Conservation (phyloP, 2,329 filamentous ascomycete species). For the Aspergillus candidus region DNA sequence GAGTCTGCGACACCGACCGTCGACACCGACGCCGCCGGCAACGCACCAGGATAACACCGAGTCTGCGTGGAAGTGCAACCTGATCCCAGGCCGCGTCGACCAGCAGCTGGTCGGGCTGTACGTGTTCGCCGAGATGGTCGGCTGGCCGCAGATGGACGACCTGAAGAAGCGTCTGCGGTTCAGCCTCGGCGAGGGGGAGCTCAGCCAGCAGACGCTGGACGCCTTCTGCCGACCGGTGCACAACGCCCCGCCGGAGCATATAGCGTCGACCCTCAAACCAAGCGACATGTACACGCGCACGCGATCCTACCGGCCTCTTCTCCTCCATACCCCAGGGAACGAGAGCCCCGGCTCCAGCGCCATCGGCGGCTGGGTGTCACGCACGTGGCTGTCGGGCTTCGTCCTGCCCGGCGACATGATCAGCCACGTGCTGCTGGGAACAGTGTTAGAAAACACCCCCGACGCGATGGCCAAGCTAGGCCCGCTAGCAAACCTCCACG, state of each 20-base stretch:
- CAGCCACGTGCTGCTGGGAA: constrained; percentile 51
- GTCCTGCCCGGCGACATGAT: constrained; percentile 50
- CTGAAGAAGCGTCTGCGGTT: constrained; percentile 33
- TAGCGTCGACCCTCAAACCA: constrained; percentile 8
- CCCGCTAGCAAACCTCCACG: constrained; percentile 47
- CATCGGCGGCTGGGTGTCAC: constrained; percentile 50
- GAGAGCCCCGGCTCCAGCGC: constrained; percentile 19
- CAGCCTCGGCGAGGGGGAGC: constrained; percentile 27
- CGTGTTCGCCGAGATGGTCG: constrained; percentile 45
- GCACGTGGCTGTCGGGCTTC: constrained; percentile 50
- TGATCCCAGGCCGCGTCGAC: constrained; percentile 32
- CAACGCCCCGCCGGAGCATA: constrained; percentile 6
- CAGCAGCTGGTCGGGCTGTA: constrained; percentile 47
- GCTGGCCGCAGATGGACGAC: constrained; percentile 43
- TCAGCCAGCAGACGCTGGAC: constrained; percentile 6
- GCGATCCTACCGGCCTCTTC: constrained; percentile 22
- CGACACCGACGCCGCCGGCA: constrained; percentile 7
- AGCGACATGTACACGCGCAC: constrained; percentile 29
- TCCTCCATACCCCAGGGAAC: constrained; percentile 17
- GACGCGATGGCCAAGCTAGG: constrained; percentile 45
- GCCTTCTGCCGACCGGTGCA: constrained; percentile 10
- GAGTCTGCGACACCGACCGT: constrained; percentile 16
- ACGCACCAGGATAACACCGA: constrained; percentile 1
- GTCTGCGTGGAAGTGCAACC: constrained; percentile 30
- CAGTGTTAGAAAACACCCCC: constrained; percentile 51